Evolutionary conservation across 257 asterid species (phyloP), one percentile per base, ranked within the genome.

Genomic region (Gardenia jasminoides): DNA sequence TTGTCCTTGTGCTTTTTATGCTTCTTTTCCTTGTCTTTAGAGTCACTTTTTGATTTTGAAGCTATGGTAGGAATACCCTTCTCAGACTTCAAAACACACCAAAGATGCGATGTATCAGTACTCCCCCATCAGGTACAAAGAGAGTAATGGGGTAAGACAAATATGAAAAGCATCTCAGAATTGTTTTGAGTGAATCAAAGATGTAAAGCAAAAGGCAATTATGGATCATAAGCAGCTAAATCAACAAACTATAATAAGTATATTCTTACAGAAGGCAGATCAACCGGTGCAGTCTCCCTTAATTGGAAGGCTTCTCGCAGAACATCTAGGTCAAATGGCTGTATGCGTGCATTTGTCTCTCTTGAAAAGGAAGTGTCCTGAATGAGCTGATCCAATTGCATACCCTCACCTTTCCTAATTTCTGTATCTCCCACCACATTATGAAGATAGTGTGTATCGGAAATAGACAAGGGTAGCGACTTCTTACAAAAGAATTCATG

Each of bases 351-450:
- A 85, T 84, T 88, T 30, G 78, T 83, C 79, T 93, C 96, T 85
- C 96, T 89, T 67, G 92, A 86, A 77, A 88, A 78, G 56, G 97
- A 85, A 66, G 86, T 39, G 62, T 88, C 91, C 56, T 87, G 89
- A 81, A 91, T 93, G 83, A 95, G 97, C 90, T 95, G 93, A 77
- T 90, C 86, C 87, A 95, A 83, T 83, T 95, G 96, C 99, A 92
- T 93, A 50, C 97, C 97, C 83, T 95, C 97, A 73, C 99, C 99
- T 83, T 92, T 93, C 82, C 97, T 89, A 81, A 95, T 90, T 84
- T 93, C 99, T 56, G 94, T 90, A 81, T 95, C 99, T 77, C 99
- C 99, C 66, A 91, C 98, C 84, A 95, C 96, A 85, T 88, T 91
- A 85, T 95, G 99, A 82, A 93, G 94, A 83, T 95, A 93, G 82